These are phyloP conservation scores for Cyphellophora europaea DNA, from an alignment of 2,329 filamentous ascomycete species.

Conservation along the genomic window DNA sequence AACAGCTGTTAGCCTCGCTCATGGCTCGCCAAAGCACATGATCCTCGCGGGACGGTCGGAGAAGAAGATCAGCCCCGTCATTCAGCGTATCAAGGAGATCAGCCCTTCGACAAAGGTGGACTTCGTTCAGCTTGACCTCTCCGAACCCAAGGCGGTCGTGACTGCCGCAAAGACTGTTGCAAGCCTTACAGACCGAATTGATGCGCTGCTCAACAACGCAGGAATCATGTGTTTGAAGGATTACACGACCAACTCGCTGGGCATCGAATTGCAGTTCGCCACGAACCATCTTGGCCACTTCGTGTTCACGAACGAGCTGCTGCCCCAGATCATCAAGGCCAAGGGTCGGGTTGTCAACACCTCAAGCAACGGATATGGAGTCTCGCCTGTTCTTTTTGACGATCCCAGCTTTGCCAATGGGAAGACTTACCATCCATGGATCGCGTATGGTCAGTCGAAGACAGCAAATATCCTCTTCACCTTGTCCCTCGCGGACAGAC, in stretches of 20 bases:
- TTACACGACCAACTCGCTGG: constrained; percentile 16
- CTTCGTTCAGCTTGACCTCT: constrained; percentile 8
- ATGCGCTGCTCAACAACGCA: constrained; percentile 35
- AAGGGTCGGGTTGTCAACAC: constrained; percentile 21
- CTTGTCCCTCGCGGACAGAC: too few species aligned
- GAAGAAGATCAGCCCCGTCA: constrained; percentile 16
- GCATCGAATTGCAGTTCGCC: constrained; percentile 28
- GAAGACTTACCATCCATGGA: constrained; percentile 25
- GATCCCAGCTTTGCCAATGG: constrained; percentile 24
- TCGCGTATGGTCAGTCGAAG: constrained; percentile 36
- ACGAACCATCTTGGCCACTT: constrained; percentile 31
- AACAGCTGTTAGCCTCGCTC: constrained; percentile 19
- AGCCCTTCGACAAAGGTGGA: constrained; percentile 3
- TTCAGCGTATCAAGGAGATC: constrained; percentile 12
- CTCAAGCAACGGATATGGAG: constrained; percentile 16
- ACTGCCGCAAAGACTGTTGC: constrained; percentile 10
- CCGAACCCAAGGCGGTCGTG: constrained; percentile 6
- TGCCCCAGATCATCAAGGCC: constrained; percentile 24
- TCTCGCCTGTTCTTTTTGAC: constrained; percentile 23
- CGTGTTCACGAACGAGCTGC: constrained; percentile 29
- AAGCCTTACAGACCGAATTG: constrained; percentile 19
- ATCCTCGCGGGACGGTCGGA: constrained; percentile 19
- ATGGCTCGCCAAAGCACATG: constrained; percentile 16
- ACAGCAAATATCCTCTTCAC: constrained; percentile 40
- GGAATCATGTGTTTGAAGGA: constrained; percentile 27